These are phyloP conservation scores for Cyberlindnera petersonii DNA, from an alignment of 805 yeast species.

Conservation along the genomic window DNA sequence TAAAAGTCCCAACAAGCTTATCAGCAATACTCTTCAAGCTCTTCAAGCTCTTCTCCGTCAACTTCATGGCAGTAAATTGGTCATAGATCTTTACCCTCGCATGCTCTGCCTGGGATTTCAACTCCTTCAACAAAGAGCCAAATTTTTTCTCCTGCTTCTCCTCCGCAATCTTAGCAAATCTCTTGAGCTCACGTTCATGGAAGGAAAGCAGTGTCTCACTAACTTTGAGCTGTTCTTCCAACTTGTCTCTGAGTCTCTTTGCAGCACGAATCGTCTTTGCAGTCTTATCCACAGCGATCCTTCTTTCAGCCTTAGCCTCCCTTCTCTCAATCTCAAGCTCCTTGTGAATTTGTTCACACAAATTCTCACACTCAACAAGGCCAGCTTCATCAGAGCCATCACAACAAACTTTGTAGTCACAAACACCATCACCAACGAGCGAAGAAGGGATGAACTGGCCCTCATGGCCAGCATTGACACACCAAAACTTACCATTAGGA, in stretches of 20 bases:
- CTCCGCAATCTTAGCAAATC: slow-evolving; percentile 4
- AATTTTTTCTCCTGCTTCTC: slow-evolving; percentile 8
- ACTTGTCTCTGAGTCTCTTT: slow-evolving; percentile 20
- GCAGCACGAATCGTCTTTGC: slow-evolving; percentile 22
- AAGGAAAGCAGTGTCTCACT: slow-evolving; percentile 8
- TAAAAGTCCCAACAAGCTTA: slow-evolving; percentile 54
- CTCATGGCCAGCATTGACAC: slow-evolving; percentile 69
- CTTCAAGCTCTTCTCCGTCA: slow-evolving; percentile 24
- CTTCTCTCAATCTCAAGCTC: slow-evolving; percentile 14
- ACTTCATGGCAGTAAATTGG: slow-evolving; percentile 21
- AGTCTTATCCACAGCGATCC: slow-evolving; percentile 21
- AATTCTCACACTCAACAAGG: slow-evolving; percentile 24
- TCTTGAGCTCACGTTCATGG: slow-evolving; percentile 11
- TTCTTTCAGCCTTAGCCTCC: slow-evolving; percentile 12
- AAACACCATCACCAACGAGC: slow-evolving; percentile 82
- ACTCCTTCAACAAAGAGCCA: slow-evolving; percentile 15
- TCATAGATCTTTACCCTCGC: slow-evolving; percentile 16
- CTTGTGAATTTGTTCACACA: slow-evolving; percentile 29
- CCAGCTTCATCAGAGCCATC: slow-evolving; percentile 84
- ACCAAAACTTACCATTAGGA: slow-evolving; percentile 51
- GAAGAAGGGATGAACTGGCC: slow-evolving; percentile 60
- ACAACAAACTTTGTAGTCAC: slow-evolving; percentile 87
- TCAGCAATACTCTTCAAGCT: slow-evolving; percentile 37
- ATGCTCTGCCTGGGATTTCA: slow-evolving; percentile 3
- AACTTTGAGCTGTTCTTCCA: slow-evolving; percentile 10